Evolutionary conservation across 352 stramenopile species (phyloP).

Genomic region (Bremia lactucae): DNA sequence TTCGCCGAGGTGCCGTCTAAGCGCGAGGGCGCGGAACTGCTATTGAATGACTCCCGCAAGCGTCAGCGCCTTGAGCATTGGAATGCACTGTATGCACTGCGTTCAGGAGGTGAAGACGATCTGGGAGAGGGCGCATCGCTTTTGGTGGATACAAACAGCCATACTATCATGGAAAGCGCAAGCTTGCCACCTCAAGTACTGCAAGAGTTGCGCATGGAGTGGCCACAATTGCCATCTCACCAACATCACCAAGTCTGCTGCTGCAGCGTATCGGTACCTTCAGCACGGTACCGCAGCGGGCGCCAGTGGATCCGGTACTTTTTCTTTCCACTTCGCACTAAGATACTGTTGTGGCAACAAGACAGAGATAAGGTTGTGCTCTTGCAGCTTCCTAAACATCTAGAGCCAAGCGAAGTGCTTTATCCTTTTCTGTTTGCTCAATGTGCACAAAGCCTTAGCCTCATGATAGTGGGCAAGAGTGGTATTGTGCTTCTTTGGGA

Average conservation of each 20-base stretch:
- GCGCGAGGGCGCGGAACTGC: slow-evolving; percentile 33
- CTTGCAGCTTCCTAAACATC: slow-evolving; percentile 43
- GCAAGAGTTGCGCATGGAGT: slow-evolving; percentile 41
- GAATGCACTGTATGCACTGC: slow-evolving; percentile 13
- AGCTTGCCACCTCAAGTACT: slow-evolving; percentile 28
- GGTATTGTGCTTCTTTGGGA: slow-evolving; percentile 75
- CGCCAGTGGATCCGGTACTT: slow-evolving; percentile 47
- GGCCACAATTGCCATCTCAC: slow-evolving; percentile 8
- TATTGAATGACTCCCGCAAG: slow-evolving; percentile 36
- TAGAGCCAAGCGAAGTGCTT: slow-evolving; percentile 36
- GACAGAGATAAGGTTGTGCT: slow-evolving; percentile 32
- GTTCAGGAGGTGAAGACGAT: slow-evolving; percentile 3
- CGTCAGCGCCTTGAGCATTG: slow-evolving; percentile 49
- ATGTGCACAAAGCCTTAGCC: slow-evolving; percentile 50
- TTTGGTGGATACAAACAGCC: slow-evolving; percentile 44
- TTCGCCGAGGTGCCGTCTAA: slow-evolving; percentile 52
- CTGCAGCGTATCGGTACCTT: slow-evolving; percentile 33
- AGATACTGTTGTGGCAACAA: slow-evolving; percentile 62
- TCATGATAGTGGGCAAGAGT: slow-evolving; percentile 54
- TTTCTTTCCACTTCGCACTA: slow-evolving; percentile 39
- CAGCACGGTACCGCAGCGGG: slow-evolving; percentile 34
- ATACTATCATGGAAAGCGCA: slow-evolving; percentile 35
- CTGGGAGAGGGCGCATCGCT: slow-evolving; percentile 16
- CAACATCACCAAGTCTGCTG: slow-evolving; percentile 16
- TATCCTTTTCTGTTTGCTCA: slow-evolving; percentile 58